Evolutionary conservation across 768 basidiomycete species (phyloP).

Genomic region (Termitomyces sp.): DNA sequence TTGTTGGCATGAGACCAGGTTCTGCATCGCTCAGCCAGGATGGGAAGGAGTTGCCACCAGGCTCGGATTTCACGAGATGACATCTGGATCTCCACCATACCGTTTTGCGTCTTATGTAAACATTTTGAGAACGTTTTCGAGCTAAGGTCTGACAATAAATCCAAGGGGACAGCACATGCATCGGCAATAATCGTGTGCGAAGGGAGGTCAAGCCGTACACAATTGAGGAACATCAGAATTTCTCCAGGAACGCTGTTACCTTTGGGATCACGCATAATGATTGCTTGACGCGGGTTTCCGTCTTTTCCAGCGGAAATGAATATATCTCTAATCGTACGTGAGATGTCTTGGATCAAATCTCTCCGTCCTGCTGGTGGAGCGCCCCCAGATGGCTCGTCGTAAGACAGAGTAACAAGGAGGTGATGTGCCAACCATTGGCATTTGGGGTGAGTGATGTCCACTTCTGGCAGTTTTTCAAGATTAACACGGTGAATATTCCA

Average conservation of each 20-base stretch:
- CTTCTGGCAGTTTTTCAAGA: slow-evolving; percentile 22
- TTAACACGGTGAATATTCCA: slow-evolving; percentile 34
- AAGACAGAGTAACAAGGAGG: slow-evolving; percentile 19
- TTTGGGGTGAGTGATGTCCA: slow-evolving; percentile 10
- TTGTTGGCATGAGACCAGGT: slow-evolving; percentile 43
- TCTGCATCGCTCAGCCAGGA: slow-evolving; percentile 50
- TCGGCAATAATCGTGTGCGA: slow-evolving; percentile 52
- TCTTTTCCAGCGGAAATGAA: background rate
- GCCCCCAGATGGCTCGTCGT: slow-evolving; percentile 15
- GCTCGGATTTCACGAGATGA: slow-evolving; percentile 24
- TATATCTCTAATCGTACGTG: slow-evolving; percentile 7
- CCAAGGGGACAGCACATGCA: slow-evolving; percentile 42
- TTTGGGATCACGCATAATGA: slow-evolving; percentile 18
- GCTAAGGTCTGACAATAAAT: slow-evolving; percentile 3
- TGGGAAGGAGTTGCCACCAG: slow-evolving; percentile 53
- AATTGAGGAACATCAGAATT: slow-evolving; percentile 44
- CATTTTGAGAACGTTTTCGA: background rate
- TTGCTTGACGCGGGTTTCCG: slow-evolving; percentile 2
- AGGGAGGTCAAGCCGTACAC: slow-evolving; percentile 43
- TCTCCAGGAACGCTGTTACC: slow-evolving; percentile 23
- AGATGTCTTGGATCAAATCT: slow-evolving; percentile 5
- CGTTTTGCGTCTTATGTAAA: background rate
- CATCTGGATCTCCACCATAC: slow-evolving; percentile 13
- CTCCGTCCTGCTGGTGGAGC: background rate
- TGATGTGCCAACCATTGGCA: slow-evolving; percentile 25